A percentile compares a stretch with the other conserved stretches of the same genome.
phyloP scores from a whole-genome alignment of 2,329 filamentous ascomycete genomes.

The Scedosporium dehoogii region DNA sequence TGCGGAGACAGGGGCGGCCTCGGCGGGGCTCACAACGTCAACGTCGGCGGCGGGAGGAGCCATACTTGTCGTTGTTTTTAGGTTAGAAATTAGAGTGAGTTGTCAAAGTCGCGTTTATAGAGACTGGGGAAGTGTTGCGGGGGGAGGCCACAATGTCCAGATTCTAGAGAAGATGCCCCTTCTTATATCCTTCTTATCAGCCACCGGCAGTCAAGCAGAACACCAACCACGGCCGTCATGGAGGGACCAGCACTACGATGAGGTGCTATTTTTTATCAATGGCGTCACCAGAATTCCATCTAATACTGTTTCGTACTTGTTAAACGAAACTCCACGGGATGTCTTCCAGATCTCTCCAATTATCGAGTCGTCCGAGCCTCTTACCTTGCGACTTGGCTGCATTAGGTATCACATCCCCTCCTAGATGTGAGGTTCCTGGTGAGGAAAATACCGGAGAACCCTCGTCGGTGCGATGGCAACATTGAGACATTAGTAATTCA shows the following conservation, averaged over 20 bases:
- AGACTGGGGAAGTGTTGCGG: background rate
- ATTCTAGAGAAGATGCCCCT: no score
- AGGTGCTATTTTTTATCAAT: background rate
- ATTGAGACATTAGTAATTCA: background rate
- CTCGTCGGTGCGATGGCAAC: background rate
- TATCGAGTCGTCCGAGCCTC: background rate
- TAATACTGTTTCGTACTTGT: background rate
- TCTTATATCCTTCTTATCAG: background rate
- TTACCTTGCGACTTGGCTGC: background rate
- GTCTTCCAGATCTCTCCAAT: background rate
- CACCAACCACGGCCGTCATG: background rate
- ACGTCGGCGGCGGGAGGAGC: conserved; percentile 19
- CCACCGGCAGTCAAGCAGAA: background rate
- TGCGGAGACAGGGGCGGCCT: conserved; percentile 3
- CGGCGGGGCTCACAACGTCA: conserved; percentile 11
- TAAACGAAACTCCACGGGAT: background rate
- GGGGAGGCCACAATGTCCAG: no score
- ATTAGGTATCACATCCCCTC: background rate
- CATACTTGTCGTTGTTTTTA: conserved; percentile 10
- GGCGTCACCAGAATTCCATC: background rate
- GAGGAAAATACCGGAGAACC: background rate
- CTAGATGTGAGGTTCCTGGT: background rate
- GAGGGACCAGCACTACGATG: background rate
- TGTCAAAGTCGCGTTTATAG: background rate
- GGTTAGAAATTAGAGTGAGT: background rate